Conservation (phyloP, 2,329 filamentous ascomycete genomes). For the Rhinocladiella mackenziei region DNA sequence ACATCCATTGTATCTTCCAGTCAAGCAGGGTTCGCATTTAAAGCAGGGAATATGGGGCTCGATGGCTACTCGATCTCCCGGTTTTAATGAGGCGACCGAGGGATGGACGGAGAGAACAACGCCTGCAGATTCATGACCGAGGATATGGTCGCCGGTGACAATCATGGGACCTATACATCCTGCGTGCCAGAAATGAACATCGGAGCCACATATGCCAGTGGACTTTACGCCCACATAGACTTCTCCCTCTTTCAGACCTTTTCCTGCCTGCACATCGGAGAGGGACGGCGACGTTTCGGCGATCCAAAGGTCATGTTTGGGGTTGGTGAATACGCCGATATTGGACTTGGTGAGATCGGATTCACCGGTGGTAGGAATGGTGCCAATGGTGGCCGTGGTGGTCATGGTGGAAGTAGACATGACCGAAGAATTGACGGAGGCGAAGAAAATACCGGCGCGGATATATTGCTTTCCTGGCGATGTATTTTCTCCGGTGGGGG, state of each 20-base stretch:
- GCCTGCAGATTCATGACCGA: slow-evolving; percentile 87
- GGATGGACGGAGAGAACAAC: slow-evolving; percentile 70
- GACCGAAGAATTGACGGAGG: background rate
- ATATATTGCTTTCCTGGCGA: too few species aligned
- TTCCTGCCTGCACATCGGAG: slow-evolving; percentile 66
- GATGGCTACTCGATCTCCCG: slow-evolving; percentile 86
- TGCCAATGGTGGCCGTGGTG: slow-evolving; percentile 4
- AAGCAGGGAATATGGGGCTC: slow-evolving; percentile 93
- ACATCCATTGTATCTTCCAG: slow-evolving; percentile 93
- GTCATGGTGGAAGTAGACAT: background rate
- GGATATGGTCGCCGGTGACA: slow-evolving; percentile 79
- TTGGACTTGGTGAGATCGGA: slow-evolving; percentile 47
- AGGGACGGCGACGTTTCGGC: slow-evolving; percentile 70
- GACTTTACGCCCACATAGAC: slow-evolving; percentile 86
- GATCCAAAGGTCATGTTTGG: slow-evolving; percentile 86
- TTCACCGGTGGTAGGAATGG: too few species aligned
- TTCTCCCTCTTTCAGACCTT: slow-evolving; percentile 71
- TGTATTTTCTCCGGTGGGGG: too few species aligned
- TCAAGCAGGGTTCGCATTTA: slow-evolving; percentile 84
- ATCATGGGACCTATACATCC: slow-evolving; percentile 96
- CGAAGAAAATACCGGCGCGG: background rate
- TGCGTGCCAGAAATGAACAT: slow-evolving; percentile 96
- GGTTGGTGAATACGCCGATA: slow-evolving; percentile 95
- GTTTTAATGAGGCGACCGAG: slow-evolving; percentile 70
- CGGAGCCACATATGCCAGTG: slow-evolving; percentile 94